Conservation (phyloP, 1,139 yeast genomes). For the Kluyveromyces sp. region DNA sequence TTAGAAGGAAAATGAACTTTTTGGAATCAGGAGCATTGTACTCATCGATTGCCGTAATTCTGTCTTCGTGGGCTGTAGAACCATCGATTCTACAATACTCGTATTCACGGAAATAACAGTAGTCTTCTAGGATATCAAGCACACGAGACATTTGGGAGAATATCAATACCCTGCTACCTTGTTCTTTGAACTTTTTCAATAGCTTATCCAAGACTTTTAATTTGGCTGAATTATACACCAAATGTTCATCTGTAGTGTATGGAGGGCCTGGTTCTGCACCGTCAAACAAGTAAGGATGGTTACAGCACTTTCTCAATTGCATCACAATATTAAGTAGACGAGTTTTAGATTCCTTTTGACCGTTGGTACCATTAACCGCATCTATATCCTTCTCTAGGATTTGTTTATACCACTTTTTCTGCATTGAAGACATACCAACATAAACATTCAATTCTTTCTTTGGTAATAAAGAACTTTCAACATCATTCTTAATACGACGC, state of each 20-base stretch:
- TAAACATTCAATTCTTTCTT: conserved; percentile 85
- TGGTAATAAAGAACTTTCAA: conserved; percentile 82
- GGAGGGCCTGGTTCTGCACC: conserved; percentile 99
- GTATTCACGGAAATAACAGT: conserved; percentile 75
- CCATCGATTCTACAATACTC: conserved; percentile 94
- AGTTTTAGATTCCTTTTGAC: conserved; percentile 85
- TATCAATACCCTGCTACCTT: conserved; percentile 85
- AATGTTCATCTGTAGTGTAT: conserved; percentile 90
- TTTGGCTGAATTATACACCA: conserved; percentile 80
- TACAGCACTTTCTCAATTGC: conserved; percentile 95
- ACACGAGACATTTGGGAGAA: conserved; percentile 94
- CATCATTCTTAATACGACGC: conserved; percentile 87
- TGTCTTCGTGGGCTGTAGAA: conserved; percentile 86
- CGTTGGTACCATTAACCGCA: conserved; percentile 89
- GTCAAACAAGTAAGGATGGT: conserved; percentile 92
- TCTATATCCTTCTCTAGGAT: conserved; percentile 88
- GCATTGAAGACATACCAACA: conserved; percentile 94
- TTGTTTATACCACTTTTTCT: conserved; percentile 81
- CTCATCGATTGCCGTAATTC: conserved; percentile 87
- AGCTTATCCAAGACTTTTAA: conserved; percentile 84
- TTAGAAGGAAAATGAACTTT: conserved; percentile 76
- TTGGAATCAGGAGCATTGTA: conserved; percentile 76
- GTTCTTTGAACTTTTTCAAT: conserved; percentile 57
- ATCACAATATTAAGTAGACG: conserved; percentile 85
- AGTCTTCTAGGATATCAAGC: conserved; percentile 87